These are phyloP conservation scores for Begonia peltatifolia DNA, from an alignment of 306 rosid genomes.

Conservation along the genomic window DNA sequence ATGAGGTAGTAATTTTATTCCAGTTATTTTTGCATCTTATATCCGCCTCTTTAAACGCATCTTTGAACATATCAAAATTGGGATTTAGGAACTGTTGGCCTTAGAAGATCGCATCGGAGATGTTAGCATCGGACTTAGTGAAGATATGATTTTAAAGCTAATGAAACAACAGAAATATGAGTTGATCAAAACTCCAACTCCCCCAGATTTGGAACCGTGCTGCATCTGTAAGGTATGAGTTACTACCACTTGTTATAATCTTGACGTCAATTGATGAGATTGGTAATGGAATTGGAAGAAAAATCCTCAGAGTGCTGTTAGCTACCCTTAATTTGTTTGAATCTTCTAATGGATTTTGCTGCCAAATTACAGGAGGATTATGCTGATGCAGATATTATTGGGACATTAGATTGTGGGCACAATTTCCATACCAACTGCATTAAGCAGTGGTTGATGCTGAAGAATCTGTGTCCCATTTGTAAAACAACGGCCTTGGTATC, in stretches of 20 bases:
- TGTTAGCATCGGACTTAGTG: slow-evolving; percentile 65
- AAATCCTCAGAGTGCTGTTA: background rate
- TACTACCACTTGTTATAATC: background rate
- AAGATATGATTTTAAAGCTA: slow-evolving; percentile 36
- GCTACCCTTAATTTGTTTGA: background rate
- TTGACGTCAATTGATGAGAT: background rate
- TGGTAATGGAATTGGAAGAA: background rate
- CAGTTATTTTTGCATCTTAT: slow-evolving; percentile 8
- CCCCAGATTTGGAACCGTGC: slow-evolving; percentile 54
- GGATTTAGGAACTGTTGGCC: slow-evolving; percentile 69
- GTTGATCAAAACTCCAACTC: slow-evolving; percentile 17
- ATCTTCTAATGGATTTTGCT: background rate
- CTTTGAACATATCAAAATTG: slow-evolving; percentile 4
- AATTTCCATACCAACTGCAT: slow-evolving; percentile 67
- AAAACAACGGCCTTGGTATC: slow-evolving; percentile 56
- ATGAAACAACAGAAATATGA: slow-evolving; percentile 37
- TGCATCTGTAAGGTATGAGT: slow-evolving; percentile 68
- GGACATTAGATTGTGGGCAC: slow-evolving; percentile 78
- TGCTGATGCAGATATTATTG: slow-evolving; percentile 47
- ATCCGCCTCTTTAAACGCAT: background rate
- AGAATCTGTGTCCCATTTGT: slow-evolving; percentile 84
- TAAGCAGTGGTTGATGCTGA: slow-evolving; percentile 77
- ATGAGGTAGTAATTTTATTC: slow-evolving; percentile 44
- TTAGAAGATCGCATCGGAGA: slow-evolving; percentile 81
- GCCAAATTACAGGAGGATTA: slow-evolving; percentile 46